Evolutionary conservation across 495 filamentous ascomycete genomes (phyloP).

Genomic region (Penicillium herquei): DNA sequence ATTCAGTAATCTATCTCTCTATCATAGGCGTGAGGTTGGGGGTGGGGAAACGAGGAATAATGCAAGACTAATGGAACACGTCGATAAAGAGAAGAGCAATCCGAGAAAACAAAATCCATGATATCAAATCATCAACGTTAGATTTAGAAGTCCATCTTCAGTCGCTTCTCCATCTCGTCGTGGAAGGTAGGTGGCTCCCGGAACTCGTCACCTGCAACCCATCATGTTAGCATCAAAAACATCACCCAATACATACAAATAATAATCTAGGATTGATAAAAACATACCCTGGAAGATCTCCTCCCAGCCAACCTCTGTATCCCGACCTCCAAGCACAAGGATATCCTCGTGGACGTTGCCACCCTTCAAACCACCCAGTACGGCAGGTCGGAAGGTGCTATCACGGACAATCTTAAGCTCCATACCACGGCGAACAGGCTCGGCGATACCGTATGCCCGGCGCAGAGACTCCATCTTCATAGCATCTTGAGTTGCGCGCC

Average conservation of each 20-base stretch:
- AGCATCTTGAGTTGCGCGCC: slow-evolving; percentile 79
- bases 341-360: slow-evolving; percentile 73
- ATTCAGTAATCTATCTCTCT: slow-evolving; percentile 19
- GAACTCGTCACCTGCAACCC: slow-evolving; percentile 55
- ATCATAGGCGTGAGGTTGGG: slow-evolving; percentile 14
- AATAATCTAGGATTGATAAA: slow-evolving; percentile 1
- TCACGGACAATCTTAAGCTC: slow-evolving; percentile 79
- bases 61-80: slow-evolving; percentile 23
- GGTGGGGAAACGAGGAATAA: slow-evolving; percentile 9
- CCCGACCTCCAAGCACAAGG: slow-evolving; percentile 64
- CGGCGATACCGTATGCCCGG: slow-evolving; percentile 85
- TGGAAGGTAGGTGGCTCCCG: slow-evolving; percentile 70
- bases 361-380: slow-evolving; percentile 39
- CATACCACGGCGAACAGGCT: slow-evolving; percentile 92
- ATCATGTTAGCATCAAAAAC: slow-evolving; percentile 1
- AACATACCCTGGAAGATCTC: slow-evolving; percentile 70
- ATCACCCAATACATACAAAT: slow-evolving; percentile 8
- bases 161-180: slow-evolving; percentile 88
- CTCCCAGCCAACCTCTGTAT: slow-evolving; percentile 79
- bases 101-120: slow-evolving; percentile 15
- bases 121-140: slow-evolving; percentile 10
- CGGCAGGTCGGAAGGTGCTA: slow-evolving; percentile 51
- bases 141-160: slow-evolving; percentile 67
- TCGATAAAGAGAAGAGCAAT: slow-evolving; percentile 10
- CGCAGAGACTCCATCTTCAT: slow-evolving; percentile 86